Evolutionary conservation across 345 rosid genomes (phyloP), one percentile per base, ranked within the genome.

Genomic region (Camelina neglecta): DNA sequence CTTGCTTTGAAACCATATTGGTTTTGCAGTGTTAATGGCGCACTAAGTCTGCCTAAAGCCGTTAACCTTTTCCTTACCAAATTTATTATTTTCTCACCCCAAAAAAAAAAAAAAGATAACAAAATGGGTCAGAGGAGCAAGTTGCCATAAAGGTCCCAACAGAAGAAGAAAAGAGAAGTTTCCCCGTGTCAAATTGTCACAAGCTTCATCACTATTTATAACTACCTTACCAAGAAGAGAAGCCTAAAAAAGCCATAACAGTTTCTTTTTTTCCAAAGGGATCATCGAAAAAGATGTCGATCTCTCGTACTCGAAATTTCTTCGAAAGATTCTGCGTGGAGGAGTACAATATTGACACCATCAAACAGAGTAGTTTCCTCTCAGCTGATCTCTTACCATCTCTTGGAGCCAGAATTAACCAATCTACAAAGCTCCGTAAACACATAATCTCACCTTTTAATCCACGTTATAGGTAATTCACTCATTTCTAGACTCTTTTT

Each of bases 401-500:
- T 13, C 97, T 94, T 53, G 98, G 98, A 74, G 96, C 97, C 1
- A 85, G 88, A 77, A 90, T 92, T 50, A 90, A 94, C 86, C 95
- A 83, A 74, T 75, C 89, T 21, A 92, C 93, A n/a, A 89, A 71
- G 84, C 93, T 92, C 38, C 87, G 88, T 23, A 88, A 83, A 80
- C 80, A 80, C 81, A 89, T 90, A 53, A 83, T 94, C 69, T 94
- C 98, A 20, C 97, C 98, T 65, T 94, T 85, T 73, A 72, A 77
- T 74, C 88, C 96, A 50, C 74, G 65, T 36, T 89, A 94, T 80
- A 86, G 97, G 98, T 93, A 80, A 48, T 49, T 7, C 60, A 13
- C 57, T 42, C 67, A 24, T 59, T 10, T 64, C 8, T 51, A 50
- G 3, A 24, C 63, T 20, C 36, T 16, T 8, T 31, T 49, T 26